A percentile compares a stretch with the other conserved stretches of the same genome.
Conservation (phyloP, 495 filamentous ascomycete genomes). For the Penicillium malachiteum region DNA sequence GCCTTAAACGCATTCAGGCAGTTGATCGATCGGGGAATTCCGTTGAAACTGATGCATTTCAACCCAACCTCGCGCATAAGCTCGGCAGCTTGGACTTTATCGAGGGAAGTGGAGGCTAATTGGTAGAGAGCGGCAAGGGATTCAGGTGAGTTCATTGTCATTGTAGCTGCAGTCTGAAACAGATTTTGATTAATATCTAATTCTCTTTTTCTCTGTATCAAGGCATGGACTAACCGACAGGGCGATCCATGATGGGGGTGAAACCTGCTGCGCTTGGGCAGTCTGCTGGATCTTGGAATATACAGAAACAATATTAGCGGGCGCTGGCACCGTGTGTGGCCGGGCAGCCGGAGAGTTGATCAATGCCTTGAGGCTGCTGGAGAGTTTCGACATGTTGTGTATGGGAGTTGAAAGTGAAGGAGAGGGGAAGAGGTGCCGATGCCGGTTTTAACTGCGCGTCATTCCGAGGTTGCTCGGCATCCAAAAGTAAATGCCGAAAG, state of each 20-base stretch:
- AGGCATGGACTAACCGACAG: conserved; percentile 49
- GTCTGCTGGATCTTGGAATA: conserved; percentile 59
- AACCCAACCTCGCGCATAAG: conserved; percentile 76
- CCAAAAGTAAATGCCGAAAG: conserved; percentile 1
- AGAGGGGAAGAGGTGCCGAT: too few relatives aligned
- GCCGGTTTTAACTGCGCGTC: not conserved
- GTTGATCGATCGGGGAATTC: conserved; percentile 80
- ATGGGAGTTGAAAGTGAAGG: not conserved
- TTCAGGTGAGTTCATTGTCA: conserved; percentile 72
- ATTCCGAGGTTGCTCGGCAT: conserved; percentile 9
- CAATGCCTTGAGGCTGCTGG: conserved; percentile 64
- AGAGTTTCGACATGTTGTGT: conserved; percentile 65
- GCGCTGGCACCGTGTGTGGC: conserved; percentile 63
- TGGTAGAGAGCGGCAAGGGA: conserved; percentile 56
- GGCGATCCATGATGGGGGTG: conserved; percentile 62
- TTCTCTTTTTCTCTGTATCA: not conserved
- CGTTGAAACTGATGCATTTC: conserved; percentile 84
- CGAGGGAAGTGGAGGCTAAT: conserved; percentile 38
- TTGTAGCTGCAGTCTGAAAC: conserved; percentile 63
- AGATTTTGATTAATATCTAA: conserved; percentile 8
- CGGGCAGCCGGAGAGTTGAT: conserved; percentile 68
- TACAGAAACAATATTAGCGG: conserved; percentile 56
- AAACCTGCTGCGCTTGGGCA: conserved; percentile 53
- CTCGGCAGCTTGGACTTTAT: conserved; percentile 60
- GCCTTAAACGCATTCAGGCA: conserved; percentile 64